Conservation (phyloP, 768 basidiomycete species). For the Piloderma croceum region DNA sequence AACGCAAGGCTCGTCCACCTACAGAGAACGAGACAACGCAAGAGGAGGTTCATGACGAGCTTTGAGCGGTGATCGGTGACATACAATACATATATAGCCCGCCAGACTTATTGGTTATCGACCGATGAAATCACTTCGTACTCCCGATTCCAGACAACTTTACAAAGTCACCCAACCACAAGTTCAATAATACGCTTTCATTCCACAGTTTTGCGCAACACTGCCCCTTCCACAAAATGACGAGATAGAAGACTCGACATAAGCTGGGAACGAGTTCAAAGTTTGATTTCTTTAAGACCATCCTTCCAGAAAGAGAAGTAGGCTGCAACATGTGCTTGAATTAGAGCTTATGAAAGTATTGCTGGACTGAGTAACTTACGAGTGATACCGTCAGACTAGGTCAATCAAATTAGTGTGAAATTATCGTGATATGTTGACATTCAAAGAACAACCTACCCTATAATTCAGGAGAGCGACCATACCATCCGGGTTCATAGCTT, state of each 20-base stretch:
- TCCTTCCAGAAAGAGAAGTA: slow-evolving; percentile 97
- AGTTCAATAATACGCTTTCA: neutral
- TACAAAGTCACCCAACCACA: neutral
- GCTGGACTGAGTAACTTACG: slow-evolving; percentile 50
- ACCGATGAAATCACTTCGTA: too few species aligned
- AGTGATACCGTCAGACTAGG: slow-evolving; percentile 73
- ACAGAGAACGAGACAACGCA: slow-evolving; percentile 13
- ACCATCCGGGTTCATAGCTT: slow-evolving; percentile 79
- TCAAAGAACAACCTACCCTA: slow-evolving; percentile 47
- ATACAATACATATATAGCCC: too few species aligned
- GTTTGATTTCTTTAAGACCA: slow-evolving; percentile 78
- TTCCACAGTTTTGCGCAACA: too few species aligned
- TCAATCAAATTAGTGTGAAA: slow-evolving; percentile 10
- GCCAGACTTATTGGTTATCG: too few species aligned
- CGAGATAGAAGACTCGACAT: slow-evolving; percentile 7
- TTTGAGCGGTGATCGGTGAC: too few species aligned
- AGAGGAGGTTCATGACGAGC: slow-evolving; percentile 21
- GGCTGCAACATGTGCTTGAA: slow-evolving; percentile 38
- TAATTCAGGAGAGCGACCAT: slow-evolving; percentile 96
- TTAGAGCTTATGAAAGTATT: too few species aligned
- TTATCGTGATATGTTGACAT: neutral
- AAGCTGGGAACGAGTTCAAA: slow-evolving; percentile 33
- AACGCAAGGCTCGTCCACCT: slow-evolving; percentile 23
- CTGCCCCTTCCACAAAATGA: too few species aligned
- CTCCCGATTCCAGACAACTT: neutral